A percentile compares a stretch with the other conserved stretches of the same genome.
Evolutionary conservation across 306 rosid genomes (phyloP).

Genomic region (Canavalia ensiformis): DNA sequence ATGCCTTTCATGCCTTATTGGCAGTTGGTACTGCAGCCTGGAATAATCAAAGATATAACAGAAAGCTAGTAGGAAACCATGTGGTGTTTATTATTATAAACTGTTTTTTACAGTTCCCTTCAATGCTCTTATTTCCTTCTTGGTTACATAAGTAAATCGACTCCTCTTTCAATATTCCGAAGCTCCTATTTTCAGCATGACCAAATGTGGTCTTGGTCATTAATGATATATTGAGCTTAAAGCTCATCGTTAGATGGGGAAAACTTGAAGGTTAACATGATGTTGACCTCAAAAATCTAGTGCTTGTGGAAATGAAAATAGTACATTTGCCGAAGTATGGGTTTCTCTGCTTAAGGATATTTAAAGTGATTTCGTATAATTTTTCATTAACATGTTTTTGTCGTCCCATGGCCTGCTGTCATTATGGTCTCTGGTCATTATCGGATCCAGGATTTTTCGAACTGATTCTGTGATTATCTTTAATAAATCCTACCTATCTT

Average conservation of each 20-base stretch:
- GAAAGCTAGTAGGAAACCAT: constrained; percentile 1
- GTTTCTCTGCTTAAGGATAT: constrained; percentile 21
- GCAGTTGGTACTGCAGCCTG: neutral
- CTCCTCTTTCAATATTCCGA: neutral
- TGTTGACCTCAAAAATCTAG: constrained; percentile 38
- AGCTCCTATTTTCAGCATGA: neutral
- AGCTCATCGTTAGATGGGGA: constrained; percentile 3
- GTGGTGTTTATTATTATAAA: constrained; percentile 9
- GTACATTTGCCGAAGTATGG: constrained; percentile 30
- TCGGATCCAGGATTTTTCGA: neutral
- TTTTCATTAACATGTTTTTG: neutral
- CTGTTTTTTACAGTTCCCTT: neutral
- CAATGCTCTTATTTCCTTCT: constrained; percentile 23
- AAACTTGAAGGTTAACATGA: constrained; percentile 2
- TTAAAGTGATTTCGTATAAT: constrained; percentile 19
- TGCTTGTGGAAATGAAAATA: constrained; percentile 10
- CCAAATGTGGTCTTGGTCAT: neutral
- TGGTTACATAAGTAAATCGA: neutral
- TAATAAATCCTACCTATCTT: neutral
- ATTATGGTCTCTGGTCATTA: neutral
- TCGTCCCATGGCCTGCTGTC: neutral
- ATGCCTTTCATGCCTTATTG: constrained; percentile 17
- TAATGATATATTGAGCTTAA: constrained; percentile 25
- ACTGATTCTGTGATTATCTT: constrained; percentile 3
- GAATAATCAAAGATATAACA: neutral